Percentiles rank a stretch among this genome's conserved stretches.
These are phyloP conservation scores for Trichoderma sp. DNA, from an alignment of 2,329 filamentous ascomycete genomes.

Conservation along the genomic window DNA sequence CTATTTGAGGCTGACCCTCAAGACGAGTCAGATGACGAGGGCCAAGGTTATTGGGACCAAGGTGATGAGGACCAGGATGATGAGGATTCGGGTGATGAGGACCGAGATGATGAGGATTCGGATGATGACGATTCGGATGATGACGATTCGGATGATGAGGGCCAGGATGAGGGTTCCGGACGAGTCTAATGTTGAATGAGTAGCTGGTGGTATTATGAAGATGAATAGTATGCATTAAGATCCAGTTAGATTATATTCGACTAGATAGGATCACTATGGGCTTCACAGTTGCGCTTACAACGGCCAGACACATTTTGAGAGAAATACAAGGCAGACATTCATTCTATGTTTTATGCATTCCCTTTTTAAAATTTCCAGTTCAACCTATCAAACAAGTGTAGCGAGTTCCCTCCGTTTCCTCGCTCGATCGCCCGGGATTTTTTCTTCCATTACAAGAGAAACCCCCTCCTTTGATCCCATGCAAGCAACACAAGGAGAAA, in stretches of 20 bases:
- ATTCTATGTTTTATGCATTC: conserved; percentile 16
- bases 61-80: too few species aligned
- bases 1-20: too few species aligned
- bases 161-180: not conserved
- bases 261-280: not conserved
- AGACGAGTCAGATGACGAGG: too few species aligned
- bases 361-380: conserved; percentile 28
- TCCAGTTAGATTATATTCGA: not conserved
- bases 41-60: too few species aligned
- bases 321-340: not conserved
- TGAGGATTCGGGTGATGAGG: too few species aligned
- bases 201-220: not conserved
- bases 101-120: too few species aligned
- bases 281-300: not conserved
- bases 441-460: conserved; percentile 30
- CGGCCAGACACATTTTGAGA: not conserved
- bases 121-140: not conserved
- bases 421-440: conserved; percentile 22
- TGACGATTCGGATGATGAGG: too few species aligned
- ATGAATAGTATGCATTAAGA: not conserved
- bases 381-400: conserved; percentile 31
- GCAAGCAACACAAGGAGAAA: conserved; percentile 26
- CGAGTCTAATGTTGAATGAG: not conserved
- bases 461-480: conserved; percentile 30
- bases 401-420: conserved; percentile 35